Percentiles rank a stretch among this genome's conserved stretches.
Evolutionary conservation across 1,284 basidiomycete genomes (phyloP).

Genomic region (Cutaneotrichosporon arboriforme): DNA sequence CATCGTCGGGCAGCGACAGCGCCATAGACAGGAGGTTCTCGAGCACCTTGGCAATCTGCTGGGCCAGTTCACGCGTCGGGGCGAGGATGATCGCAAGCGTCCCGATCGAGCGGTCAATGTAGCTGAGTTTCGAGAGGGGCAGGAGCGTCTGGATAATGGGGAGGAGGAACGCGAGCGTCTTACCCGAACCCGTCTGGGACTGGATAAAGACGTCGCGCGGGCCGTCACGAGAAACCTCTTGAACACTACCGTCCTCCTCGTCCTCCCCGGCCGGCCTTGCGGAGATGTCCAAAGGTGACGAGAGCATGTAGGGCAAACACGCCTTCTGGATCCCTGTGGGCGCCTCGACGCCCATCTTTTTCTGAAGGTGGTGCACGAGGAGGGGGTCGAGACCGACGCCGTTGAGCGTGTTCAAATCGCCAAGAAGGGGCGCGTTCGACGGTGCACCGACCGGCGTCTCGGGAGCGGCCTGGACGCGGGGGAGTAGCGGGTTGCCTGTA

Average conservation of each 20-base stretch:
- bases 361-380: slow-evolving; percentile 69
- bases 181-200: slow-evolving; percentile 96
- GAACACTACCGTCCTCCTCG: slow-evolving; percentile 11
- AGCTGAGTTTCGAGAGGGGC: slow-evolving; percentile 76
- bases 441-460: slow-evolving; percentile 51
- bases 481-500: slow-evolving; percentile 54
- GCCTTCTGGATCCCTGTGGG: slow-evolving; percentile 90
- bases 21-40: slow-evolving; percentile 65
- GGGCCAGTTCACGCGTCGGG: slow-evolving; percentile 89
- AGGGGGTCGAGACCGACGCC: slow-evolving; percentile 76
- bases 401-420: slow-evolving; percentile 64
- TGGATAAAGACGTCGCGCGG: slow-evolving; percentile 88
- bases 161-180: slow-evolving; percentile 89
- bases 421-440: slow-evolving; percentile 70
- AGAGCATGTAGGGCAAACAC: slow-evolving; percentile 67
- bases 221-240: slow-evolving; percentile 3
- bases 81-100: slow-evolving; percentile 92
- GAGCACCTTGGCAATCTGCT: slow-evolving; percentile 77
- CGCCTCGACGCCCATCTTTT: slow-evolving; percentile 74
- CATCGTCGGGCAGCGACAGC: slow-evolving; percentile 48
- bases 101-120: slow-evolving; percentile 79
- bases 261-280: slow-evolving; percentile 10
- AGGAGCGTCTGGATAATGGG: slow-evolving; percentile 92
- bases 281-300: slow-evolving; percentile 40
- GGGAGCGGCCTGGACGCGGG: slow-evolving; percentile 6